A percentile compares a stretch with the other conserved stretches of the same genome.
phyloP scores from a whole-genome alignment of 2,329 filamentous ascomycete genomes.

The Pseudogymnoascus sp. region DNA sequence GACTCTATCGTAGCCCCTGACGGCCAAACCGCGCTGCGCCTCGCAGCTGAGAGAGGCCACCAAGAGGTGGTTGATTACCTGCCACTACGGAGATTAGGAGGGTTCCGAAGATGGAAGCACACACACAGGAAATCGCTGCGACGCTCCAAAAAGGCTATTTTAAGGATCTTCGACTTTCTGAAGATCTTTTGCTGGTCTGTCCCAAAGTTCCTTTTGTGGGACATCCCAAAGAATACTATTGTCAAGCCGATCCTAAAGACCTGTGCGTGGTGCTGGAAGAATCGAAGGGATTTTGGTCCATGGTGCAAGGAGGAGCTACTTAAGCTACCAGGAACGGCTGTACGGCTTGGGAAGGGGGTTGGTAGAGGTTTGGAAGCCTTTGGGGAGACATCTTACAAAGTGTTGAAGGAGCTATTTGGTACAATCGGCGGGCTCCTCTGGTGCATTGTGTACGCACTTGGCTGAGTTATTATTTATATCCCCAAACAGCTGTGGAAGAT shows the following conservation, averaged over 20 bases:
- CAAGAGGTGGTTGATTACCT: constrained; percentile 37
- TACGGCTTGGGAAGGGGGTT: constrained; percentile 16
- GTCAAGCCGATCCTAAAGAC: constrained; percentile 24
- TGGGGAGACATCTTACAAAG: constrained; percentile 21
- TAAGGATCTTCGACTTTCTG: constrained; percentile 21
- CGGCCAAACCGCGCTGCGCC: constrained; percentile 37
- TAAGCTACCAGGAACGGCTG: constrained; percentile 23
- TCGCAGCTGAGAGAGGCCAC: constrained; percentile 36
- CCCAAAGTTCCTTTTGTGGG: constrained; percentile 23
- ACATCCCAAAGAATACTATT: constrained; percentile 25
- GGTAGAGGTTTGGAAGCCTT: constrained; percentile 14
- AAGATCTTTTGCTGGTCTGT: neutral
- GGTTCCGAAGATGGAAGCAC: constrained; percentile 31
- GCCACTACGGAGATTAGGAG: constrained; percentile 32
- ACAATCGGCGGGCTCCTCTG: constrained; percentile 24
- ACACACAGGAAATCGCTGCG: constrained; percentile 27
- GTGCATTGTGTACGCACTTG: constrained; percentile 20
- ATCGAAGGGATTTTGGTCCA: constrained; percentile 22
- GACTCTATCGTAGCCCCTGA: constrained; percentile 38
- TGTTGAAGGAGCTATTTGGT: constrained; percentile 28
- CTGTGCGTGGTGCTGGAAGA: constrained; percentile 19
- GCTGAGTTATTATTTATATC: constrained; percentile 29
- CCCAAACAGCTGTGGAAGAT: constrained; percentile 29
- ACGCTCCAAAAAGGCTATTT: constrained; percentile 19
- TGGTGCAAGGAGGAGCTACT: constrained; percentile 27